Evolutionary conservation across 192 early-diverging fungal genomes (phyloP), one percentile per base, ranked within the genome.

Genomic region (Spizellomyces punctatus): DNA sequence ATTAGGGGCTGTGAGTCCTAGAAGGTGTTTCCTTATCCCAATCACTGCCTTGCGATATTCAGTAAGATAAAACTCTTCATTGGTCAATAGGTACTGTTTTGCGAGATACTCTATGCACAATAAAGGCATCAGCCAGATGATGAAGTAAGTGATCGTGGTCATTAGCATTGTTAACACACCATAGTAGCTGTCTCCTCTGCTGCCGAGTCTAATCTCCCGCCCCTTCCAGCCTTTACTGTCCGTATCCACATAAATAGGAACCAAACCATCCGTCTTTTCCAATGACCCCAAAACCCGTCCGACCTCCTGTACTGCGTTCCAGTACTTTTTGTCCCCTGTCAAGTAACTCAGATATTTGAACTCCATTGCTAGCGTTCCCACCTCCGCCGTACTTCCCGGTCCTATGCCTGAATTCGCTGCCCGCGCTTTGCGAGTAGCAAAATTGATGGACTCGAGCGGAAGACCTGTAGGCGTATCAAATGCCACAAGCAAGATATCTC

Each of bases 161-260:
- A 36, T 36, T 36, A 36, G 27, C 27, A 36, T 36, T 45, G 27
- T 61, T 44, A 8, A 46, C 46, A 58, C 86, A 90, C 90, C 91
- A 81, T 98, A 98, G 70, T 95, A 98, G 66, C 91, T 93, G 56
- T 98, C 96, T 0, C 91, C 91, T 10, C 87, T 75, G 16, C 89
- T 89, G 4, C 96, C 94, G 42, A 96, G 81, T 21, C 92, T 80
- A 27, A 94, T 86, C 47, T 86, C 85, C 22, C 62, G 42, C 1
- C 86, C 82, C n/a, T 65, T 54, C 70, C 90, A 91, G 21, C 83
- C 19, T 10, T 89, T 91, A 58, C 72, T 81, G 21, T 84, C 63
- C 10, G 88, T 83, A 57, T 80, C 84, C 46, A 94, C 85, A 64
- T 75, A 92, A 58, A 91, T 87, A 8, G 94, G 94, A 5, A 92